Conservation (phyloP, 805 yeast species). For the Saccharomyces mikatae region DNA sequence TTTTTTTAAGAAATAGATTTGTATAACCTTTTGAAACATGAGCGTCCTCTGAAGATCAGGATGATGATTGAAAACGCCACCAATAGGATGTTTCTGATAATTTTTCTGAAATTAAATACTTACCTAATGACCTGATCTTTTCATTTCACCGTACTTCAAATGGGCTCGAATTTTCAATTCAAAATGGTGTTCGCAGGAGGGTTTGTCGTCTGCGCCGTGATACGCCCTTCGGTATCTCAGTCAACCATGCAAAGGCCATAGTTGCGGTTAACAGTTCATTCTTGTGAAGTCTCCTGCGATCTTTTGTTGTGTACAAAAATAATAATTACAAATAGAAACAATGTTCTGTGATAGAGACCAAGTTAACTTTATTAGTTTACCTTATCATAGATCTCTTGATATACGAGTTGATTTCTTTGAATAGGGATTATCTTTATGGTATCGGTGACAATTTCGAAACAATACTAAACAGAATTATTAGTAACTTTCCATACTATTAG, state of each 20-base stretch:
- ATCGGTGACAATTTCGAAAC: too few species aligned
- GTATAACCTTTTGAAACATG: neutral
- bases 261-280: neutral
- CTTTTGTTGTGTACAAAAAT: too few species aligned
- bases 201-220: too few species aligned
- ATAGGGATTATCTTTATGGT: neutral
- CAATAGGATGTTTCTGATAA: neutral
- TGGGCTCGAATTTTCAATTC: slow-evolving; percentile 53
- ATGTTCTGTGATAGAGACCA: neutral
- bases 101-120: neutral
- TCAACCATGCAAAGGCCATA: neutral
- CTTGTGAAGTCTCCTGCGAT: neutral
- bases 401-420: too few species aligned
- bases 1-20: neutral
- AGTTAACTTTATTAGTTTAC: too few species aligned
- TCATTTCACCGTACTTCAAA: slow-evolving; percentile 2
- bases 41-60: neutral
- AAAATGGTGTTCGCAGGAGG: slow-evolving; percentile 37
- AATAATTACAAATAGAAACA: too few species aligned
- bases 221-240: neutral
- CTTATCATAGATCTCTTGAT: neutral
- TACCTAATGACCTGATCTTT: neutral
- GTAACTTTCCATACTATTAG: too few species aligned
- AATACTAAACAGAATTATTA: too few species aligned
- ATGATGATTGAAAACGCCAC: neutral